Evolutionary conservation across 2,329 filamentous ascomycete genomes (phyloP).

Genomic region (Diaporthe sp.): DNA sequence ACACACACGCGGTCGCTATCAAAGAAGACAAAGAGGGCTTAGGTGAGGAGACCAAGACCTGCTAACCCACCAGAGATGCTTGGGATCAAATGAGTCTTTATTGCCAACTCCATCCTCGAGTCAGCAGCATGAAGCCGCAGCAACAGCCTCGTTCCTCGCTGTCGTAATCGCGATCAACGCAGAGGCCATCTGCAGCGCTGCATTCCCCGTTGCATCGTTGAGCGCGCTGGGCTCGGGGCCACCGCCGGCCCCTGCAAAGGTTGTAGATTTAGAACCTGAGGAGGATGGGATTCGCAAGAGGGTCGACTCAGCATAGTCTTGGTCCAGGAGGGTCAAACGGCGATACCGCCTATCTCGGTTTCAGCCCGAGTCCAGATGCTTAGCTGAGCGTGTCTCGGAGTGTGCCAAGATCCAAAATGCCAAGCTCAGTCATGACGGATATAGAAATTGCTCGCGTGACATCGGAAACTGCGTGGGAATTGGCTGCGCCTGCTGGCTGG

Average conservation of each 20-base stretch:
- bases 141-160: neutral
- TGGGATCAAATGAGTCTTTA: conserved; percentile 3
- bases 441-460: conserved; percentile 24
- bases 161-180: neutral
- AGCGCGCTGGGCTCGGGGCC: neutral
- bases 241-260: neutral
- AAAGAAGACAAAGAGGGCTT: neutral
- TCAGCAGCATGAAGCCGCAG: conserved; percentile 10
- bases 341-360: conserved; percentile 13
- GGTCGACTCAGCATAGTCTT: conserved; percentile 19
- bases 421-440: neutral
- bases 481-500: neutral
- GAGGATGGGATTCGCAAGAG: neutral
- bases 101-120: neutral
- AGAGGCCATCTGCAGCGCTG: neutral
- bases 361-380: conserved; percentile 16
- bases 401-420: neutral
- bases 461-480: neutral
- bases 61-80: neutral
- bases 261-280: conserved; percentile 13
- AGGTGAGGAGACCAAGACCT: neutral
- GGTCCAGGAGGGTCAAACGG: conserved; percentile 26
- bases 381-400: conserved; percentile 25
- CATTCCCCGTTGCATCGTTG: neutral
- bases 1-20: neutral